Conservation (phyloP, 2,329 filamentous ascomycete genomes). For the Botryotinia convoluta region DNA sequence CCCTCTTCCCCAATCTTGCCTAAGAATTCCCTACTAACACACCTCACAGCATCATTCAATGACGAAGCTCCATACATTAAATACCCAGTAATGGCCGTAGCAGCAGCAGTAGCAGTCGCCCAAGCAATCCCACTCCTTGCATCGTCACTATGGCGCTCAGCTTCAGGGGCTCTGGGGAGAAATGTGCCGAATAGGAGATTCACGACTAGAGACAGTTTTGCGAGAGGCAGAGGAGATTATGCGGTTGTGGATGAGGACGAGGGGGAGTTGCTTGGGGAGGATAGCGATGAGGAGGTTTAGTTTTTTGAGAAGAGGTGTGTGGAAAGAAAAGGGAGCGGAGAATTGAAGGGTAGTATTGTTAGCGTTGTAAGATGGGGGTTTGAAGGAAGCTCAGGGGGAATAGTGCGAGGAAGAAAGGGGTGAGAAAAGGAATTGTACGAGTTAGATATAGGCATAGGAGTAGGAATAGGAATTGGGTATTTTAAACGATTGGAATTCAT, state of each 20-base stretch:
- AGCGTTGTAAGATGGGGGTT: not conserved
- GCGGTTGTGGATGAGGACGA: conserved; percentile 88
- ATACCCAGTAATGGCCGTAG: conserved; percentile 74
- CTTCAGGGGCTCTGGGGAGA: conserved; percentile 50
- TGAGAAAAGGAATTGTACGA: not conserved
- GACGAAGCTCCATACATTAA: conserved; percentile 74
- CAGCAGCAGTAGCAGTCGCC: conserved; percentile 59
- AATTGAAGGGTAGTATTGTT: not conserved
- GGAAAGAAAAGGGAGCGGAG: not conserved
- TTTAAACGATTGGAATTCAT: not conserved
- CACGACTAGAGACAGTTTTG: conserved; percentile 86
- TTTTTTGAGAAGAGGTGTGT: not conserved
- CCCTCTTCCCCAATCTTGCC: not conserved
- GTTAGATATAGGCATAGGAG: not conserved
- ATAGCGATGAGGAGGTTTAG: conserved; percentile 82
- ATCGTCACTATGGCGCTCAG: conserved; percentile 69
- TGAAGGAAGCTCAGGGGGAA: not conserved
- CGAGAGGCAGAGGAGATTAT: conserved; percentile 83
- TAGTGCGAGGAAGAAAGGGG: not conserved
- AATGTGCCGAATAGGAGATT: conserved; percentile 55
- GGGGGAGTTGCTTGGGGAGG: conserved; percentile 88
- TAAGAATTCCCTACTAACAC: conserved; percentile 26
- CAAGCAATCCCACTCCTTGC: conserved; percentile 68
- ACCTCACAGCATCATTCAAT: conserved; percentile 50
- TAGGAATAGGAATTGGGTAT: not conserved